Percentiles rank a stretch among this genome's conserved stretches.
Evolutionary conservation across 768 basidiomycete genomes (phyloP).

Genomic region (Amanita rubescens): DNA sequence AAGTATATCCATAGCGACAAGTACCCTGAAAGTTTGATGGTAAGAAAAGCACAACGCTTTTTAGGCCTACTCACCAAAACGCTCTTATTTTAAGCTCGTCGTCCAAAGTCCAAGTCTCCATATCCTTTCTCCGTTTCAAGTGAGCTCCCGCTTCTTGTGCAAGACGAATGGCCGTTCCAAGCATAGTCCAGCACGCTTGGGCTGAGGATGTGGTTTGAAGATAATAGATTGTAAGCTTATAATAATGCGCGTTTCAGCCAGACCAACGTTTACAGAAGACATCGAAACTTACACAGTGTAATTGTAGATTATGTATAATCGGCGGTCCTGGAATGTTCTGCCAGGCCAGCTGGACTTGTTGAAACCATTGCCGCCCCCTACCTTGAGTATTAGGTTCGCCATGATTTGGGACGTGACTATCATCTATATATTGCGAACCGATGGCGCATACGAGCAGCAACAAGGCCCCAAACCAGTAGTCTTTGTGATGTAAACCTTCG

Average conservation of each 20-base stretch:
- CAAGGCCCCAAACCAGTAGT: slow-evolving; percentile 47
- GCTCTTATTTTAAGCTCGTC: slow-evolving; percentile 72
- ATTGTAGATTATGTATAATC: slow-evolving; percentile 67
- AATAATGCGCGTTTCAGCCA: not conserved
- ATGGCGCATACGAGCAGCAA: slow-evolving; percentile 69
- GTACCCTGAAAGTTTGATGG: slow-evolving; percentile 30
- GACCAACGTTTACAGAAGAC: not conserved
- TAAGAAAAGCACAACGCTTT: not conserved
- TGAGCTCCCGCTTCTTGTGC: slow-evolving; percentile 79
- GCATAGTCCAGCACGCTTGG: slow-evolving; percentile 59
- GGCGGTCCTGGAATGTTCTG: slow-evolving; percentile 57
- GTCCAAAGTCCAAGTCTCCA: slow-evolving; percentile 35
- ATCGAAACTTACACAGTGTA: slow-evolving; percentile 39
- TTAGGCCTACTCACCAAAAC: slow-evolving; percentile 39
- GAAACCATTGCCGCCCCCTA: slow-evolving; percentile 59
- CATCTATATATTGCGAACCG: slow-evolving; percentile 50
- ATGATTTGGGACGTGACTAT: slow-evolving; percentile 44
- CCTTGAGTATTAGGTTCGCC: slow-evolving; percentile 33
- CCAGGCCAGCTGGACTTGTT: slow-evolving; percentile 58
- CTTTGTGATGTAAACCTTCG: slow-evolving; percentile 40
- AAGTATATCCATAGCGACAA: slow-evolving; percentile 45
- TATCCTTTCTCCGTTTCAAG: slow-evolving; percentile 26
- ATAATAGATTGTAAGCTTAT: slow-evolving; percentile 44
- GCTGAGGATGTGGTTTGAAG: slow-evolving; percentile 50
- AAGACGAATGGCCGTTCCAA: slow-evolving; percentile 64